phyloP scores from a whole-genome alignment of 2,329 filamentous ascomycete genomes.

The Aspergillus quadrilineatus region DNA sequence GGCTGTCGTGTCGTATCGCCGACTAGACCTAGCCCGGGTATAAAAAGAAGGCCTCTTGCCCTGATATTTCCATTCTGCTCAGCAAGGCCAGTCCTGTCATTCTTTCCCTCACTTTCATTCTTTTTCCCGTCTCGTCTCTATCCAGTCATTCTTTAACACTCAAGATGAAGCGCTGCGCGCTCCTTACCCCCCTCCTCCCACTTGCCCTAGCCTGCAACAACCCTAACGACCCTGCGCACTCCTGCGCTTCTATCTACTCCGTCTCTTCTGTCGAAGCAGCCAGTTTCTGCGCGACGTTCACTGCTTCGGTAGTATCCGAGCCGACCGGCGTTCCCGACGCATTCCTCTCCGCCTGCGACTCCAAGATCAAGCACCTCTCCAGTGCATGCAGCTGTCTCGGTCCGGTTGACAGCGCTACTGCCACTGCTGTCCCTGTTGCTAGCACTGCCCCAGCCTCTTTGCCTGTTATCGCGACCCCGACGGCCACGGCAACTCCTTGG shows the following conservation, averaged over 20 bases:
- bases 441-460: no score
- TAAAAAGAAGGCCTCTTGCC: neutral
- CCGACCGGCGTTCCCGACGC: conserved; percentile 22
- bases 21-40: neutral
- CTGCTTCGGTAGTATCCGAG: conserved; percentile 22
- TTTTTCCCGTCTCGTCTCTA: neutral
- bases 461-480: neutral
- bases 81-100: neutral
- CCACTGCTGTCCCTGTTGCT: neutral
- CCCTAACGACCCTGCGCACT: conserved; percentile 18
- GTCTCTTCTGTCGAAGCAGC: conserved; percentile 23
- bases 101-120: neutral
- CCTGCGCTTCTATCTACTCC: conserved; percentile 25
- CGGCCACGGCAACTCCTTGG: neutral
- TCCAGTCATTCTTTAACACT: conserved; percentile 15
- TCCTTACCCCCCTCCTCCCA: conserved; percentile 24
- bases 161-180: conserved; percentile 27
- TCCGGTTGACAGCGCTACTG: conserved; percentile 7
- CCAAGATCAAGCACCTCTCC: conserved; percentile 23
- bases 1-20: neutral
- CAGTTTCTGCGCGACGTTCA: conserved; percentile 27
- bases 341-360: conserved; percentile 23
- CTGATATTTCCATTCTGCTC: neutral
- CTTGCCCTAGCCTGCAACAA: conserved; percentile 24
- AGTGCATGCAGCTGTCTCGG: conserved; percentile 28